Percentiles rank a stretch among this genome's conserved stretches.
Evolutionary conservation across 768 basidiomycete species (phyloP).

Genomic region (Naganishia onofrii): DNA sequence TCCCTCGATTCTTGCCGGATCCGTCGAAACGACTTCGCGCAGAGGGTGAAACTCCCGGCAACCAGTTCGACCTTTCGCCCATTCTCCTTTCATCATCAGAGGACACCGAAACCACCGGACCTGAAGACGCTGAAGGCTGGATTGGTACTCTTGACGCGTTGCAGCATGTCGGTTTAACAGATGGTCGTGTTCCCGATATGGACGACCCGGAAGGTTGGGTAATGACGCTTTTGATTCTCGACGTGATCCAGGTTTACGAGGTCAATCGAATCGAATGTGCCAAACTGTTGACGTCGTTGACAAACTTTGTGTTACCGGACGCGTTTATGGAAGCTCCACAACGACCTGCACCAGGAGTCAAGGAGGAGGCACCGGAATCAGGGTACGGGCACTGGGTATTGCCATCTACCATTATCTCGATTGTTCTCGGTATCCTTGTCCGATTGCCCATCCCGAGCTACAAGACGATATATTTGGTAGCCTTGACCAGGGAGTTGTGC

Average conservation of each 20-base stretch:
- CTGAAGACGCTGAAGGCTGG: constrained; percentile 46
- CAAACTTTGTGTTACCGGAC: constrained; percentile 74
- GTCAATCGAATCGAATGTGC: constrained; percentile 95
- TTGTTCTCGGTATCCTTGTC: constrained; percentile 70
- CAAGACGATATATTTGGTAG: constrained; percentile 78
- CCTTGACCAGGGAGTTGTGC: constrained; percentile 87
- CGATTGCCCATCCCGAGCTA: constrained; percentile 72
- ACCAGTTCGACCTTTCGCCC: constrained; percentile 7
- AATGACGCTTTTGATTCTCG: constrained; percentile 69
- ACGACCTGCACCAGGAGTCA: constrained; percentile 60
- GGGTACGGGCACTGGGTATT: constrained; percentile 82
- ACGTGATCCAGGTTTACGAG: constrained; percentile 84
- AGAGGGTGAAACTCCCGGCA: constrained; percentile 19
- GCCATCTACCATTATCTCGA: constrained; percentile 64
- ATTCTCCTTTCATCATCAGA: neutral
- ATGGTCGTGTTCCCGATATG: constrained; percentile 69
- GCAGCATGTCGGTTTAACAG: constrained; percentile 24
- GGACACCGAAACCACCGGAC: neutral
- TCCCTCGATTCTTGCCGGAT: constrained; percentile 27
- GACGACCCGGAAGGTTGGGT: constrained; percentile 73
- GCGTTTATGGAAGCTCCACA: constrained; percentile 80
- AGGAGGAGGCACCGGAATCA: constrained; percentile 60
- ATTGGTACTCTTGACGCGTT: constrained; percentile 36
- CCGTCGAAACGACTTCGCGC: constrained; percentile 27
- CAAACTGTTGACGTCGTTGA: constrained; percentile 75